Evolutionary conservation across 345 rosid genomes (phyloP).

Genomic region (Gossypium bickii): DNA sequence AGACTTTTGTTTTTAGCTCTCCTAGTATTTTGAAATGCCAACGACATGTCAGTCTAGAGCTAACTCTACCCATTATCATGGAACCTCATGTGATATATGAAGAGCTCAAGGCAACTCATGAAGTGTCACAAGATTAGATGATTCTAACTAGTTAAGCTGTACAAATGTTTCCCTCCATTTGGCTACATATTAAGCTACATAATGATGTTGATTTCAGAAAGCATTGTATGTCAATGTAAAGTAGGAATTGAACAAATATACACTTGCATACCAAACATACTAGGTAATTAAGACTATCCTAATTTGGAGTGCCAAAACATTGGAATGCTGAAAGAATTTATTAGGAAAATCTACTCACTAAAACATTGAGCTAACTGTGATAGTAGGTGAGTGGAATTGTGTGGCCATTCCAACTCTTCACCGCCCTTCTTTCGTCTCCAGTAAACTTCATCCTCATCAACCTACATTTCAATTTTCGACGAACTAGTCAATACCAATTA

Average conservation of each 20-base stretch:
- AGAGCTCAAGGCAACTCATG: neutral
- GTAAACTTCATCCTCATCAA: constrained; percentile 83
- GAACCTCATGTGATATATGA: neutral
- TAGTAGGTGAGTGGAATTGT: constrained; percentile 51
- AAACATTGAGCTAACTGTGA: constrained; percentile 63
- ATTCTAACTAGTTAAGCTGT: neutral
- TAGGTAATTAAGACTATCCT: neutral
- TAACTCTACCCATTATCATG: neutral
- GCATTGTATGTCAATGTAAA: neutral
- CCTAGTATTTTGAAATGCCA: neutral
- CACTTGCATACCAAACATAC: neutral
- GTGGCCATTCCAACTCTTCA: constrained; percentile 75
- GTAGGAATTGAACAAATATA: neutral
- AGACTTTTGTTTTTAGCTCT: neutral
- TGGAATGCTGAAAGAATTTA: neutral
- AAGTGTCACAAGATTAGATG: neutral
- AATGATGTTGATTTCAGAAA: neutral
- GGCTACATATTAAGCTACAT: neutral
- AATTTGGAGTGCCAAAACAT: neutral
- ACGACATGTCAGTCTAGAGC: neutral
- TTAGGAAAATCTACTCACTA: constrained; percentile 43
- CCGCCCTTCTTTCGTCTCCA: constrained; percentile 63
- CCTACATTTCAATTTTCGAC: constrained; percentile 41
- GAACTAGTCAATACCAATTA: constrained; percentile 13
- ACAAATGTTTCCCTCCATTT: constrained; percentile 4